Evolutionary conservation across 2,329 filamentous ascomycete genomes (phyloP), one percentile per base, ranked within the genome.

Genomic region (Pseudogymnoascus sp.): DNA sequence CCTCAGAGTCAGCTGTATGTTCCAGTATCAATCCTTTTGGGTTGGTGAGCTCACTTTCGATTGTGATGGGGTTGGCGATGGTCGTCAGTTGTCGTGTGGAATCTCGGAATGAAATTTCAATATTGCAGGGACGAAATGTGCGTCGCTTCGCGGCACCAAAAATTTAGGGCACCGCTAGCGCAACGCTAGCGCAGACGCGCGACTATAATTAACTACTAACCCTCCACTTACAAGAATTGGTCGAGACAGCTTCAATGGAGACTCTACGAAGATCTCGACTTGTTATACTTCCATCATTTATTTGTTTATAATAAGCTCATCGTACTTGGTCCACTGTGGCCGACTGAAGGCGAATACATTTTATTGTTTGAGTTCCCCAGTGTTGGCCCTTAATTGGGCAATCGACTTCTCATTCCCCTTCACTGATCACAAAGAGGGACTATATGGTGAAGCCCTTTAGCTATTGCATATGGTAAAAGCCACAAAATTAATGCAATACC

Each of bases 1-100:
- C 4, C 6, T 21, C 23, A 72, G 71, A 72, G 68, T 60, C 21
- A 37, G 10, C 16, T 63, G 19, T 36, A 31, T 19, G 25, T 45
- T 34, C 36, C 19, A 60, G 28, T 14, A 39, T 34, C 21, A 28
- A 28, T 39, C 19, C 34, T 25, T 39, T 25, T 16, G 34, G 60
- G 2, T 39, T 61, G 34, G 34, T 34, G 28, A 34, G 37, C 60
- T 39, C 37, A 61, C 60, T 39, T 61, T 61, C 34, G 37, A 39
- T 61, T 61, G 60, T 61, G 34, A 61, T 39, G 60, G 37, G 60
- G 60, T 61, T 43, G 60, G 60, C 60, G 60, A 43, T 61, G 60
- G 60, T 61, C 60, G 60, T 61, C 37, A 43, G 37, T 61, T 61
- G 60, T 61, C 60, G 60, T 61, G 60, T 61, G 60, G 60, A 41